Conservation (phyloP, 2,329 filamentous ascomycete species). For the Aspergillus hiratsukae region DNA sequence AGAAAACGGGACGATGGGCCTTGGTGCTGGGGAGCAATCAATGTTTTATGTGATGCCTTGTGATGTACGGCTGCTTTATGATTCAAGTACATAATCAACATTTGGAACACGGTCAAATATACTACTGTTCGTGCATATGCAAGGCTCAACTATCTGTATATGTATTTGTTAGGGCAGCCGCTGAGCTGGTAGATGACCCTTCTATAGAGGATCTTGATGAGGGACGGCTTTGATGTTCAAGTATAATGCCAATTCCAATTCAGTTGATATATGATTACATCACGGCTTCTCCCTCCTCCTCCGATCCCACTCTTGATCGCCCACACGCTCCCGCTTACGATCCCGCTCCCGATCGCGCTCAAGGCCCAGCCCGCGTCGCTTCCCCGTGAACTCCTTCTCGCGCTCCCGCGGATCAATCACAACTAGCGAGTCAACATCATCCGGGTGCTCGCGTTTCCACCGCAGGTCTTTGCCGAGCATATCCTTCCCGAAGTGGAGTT, state of each 20-base stretch:
- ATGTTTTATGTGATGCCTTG: not conserved
- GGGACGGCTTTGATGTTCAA: not conserved
- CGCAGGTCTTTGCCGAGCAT: conserved; percentile 83
- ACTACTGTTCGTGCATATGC: not conserved
- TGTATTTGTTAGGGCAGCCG: not conserved
- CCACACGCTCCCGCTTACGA: conserved; percentile 29
- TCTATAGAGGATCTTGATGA: not conserved
- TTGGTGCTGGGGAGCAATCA: not conserved
- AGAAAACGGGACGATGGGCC: not conserved
- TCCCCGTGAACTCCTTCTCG: conserved; percentile 64
- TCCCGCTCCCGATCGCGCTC: conserved; percentile 37
- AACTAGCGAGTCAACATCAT: conserved; percentile 64
- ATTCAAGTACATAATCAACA: not conserved
- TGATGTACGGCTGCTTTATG: not conserved
- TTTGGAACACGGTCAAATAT: not conserved
- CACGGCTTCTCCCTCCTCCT: conserved; percentile 6
- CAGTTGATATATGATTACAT: not conserved
- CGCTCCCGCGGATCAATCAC: conserved; percentile 91
- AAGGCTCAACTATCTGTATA: not conserved
- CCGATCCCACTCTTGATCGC: conserved; percentile 35
- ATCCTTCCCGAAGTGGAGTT: conserved; percentile 81
- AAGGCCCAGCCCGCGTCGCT: conserved; percentile 53
- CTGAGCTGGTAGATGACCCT: not conserved
- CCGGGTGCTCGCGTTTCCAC: conserved; percentile 86
- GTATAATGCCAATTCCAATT: not conserved